phyloP scores from a whole-genome alignment of 169 alveolate genomes.

The Neospora caninum region DNA sequence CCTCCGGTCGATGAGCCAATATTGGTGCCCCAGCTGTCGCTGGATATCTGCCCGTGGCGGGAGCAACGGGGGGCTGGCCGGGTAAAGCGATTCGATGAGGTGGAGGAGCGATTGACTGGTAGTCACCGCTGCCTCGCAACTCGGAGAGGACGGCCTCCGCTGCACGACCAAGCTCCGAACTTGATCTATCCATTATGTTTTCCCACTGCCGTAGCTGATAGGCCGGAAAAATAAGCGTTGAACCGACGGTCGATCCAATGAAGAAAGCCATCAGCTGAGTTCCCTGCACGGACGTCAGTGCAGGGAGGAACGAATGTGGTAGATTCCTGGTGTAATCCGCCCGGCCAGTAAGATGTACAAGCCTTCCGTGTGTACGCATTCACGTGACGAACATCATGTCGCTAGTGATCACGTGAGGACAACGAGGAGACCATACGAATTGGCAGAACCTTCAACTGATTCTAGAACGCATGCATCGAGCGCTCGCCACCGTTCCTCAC shows the following conservation, averaged over 20 bases:
- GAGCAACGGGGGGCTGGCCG: not conserved
- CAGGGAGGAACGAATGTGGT: not conserved
- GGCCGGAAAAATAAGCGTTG: not conserved
- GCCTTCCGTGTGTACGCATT: no score
- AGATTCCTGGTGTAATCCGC: no score
- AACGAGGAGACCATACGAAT: no score
- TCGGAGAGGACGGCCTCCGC: not conserved
- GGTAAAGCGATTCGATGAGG: not conserved
- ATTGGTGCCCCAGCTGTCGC: not conserved
- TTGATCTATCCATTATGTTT: not conserved
- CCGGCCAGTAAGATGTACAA: no score
- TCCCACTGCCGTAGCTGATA: conserved; percentile 16
- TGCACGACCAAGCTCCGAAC: not conserved
- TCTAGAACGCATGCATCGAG: no score
- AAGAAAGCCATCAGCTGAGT: not conserved
- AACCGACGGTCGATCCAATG: not conserved
- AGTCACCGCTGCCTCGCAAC: not conserved
- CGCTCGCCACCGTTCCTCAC: not conserved
- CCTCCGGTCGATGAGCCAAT: not conserved
- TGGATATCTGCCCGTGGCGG: not conserved
- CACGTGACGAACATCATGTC: no score
- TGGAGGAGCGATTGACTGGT: not conserved
- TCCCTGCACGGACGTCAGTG: not conserved
- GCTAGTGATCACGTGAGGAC: no score
- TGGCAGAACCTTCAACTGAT: no score